Base-by-base conservation (phyloP, 106 monocot species). In the Agapanthus africanus region DNA sequence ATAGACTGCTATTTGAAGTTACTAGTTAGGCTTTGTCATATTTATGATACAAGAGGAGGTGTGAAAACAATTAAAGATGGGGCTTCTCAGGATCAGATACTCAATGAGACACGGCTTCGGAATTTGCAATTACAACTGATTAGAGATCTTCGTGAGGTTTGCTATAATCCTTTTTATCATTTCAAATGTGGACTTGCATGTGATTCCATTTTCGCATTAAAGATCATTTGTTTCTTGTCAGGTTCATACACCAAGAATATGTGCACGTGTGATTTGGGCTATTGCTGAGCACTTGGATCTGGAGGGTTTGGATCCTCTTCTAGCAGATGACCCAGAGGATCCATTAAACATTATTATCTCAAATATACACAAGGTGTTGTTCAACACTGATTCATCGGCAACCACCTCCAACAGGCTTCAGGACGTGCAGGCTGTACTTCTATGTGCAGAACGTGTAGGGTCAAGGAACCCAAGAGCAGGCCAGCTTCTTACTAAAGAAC, bases 1-100 rank as follows among this genome's bases (percentile, higher is more conserved):
- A 87, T 97, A 63, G 97, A 97, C 70, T 97, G 97, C 64, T 97
- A 97, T 67, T 72, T 97, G 50, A 97, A 97, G 78, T 89, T 97
- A 80, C 89, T 97, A 33, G 97, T 97, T 9, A 87, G 97, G 74
- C 92, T 97, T 70, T 97, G 97, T 54, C 97, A 90, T 73, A 92
- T 97, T 50, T 97, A 97, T 79, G 97, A 97, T 71, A 97, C 97
- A 16, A 92, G 89, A 77, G 97, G 97, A 71, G 97, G 97, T 77
- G 92, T 97, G 16, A 97, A 97, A 76, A 92, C 77, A 16, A 74
- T 97, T 27, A 97, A 92, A 68, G 77, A 79, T 70, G 97, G 97
- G 41, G 92, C 97, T 72, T 92, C 92, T 54, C 97, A 89, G 65
- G 92, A 97, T 71, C 97, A 97, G 70, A 97, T 97, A 75, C 64